A percentile compares a stretch with the other conserved stretches of the same genome.
Evolutionary conservation across 2,329 filamentous ascomycete genomes (phyloP).

Genomic region (Lachnellula hyalina): DNA sequence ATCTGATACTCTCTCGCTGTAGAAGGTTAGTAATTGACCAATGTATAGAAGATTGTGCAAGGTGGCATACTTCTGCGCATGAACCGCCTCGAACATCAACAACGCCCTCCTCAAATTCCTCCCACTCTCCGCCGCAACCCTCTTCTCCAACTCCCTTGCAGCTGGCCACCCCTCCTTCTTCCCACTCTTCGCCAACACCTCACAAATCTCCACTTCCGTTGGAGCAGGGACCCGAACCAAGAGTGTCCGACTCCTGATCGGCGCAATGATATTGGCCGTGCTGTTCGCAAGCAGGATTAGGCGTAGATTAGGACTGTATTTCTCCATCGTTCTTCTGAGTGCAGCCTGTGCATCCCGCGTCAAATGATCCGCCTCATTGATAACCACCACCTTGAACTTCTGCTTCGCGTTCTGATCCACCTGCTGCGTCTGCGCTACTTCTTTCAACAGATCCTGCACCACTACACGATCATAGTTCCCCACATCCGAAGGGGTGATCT

Average conservation of each 20-base stretch:
- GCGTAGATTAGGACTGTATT: conserved; percentile 92
- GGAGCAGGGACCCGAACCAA: conserved; percentile 89
- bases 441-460: conserved; percentile 90
- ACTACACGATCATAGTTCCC: conserved; percentile 96
- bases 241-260: conserved; percentile 86
- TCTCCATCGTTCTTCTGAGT: conserved; percentile 94
- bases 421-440: conserved; percentile 97
- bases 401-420: conserved; percentile 91
- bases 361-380: conserved; percentile 96
- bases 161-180: conserved; percentile 81
- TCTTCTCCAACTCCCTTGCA: conserved; percentile 68
- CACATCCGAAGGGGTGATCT: conserved; percentile 96
- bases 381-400: conserved; percentile 96
- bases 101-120: conserved; percentile 85
- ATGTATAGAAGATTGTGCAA: conserved; percentile 5
- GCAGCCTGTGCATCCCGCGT: conserved; percentile 94
- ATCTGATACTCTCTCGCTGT: conserved; percentile 83
- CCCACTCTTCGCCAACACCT: conserved; percentile 63
- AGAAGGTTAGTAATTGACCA: conserved; percentile 27
- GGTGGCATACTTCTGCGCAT: conserved; percentile 78
- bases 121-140: conserved; percentile 86
- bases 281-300: conserved; percentile 92
- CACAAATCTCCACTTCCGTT: conserved; percentile 76
- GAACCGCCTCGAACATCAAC: conserved; percentile 94
- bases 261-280: conserved; percentile 98